Conservation (phyloP, 306 rosid species). For the Malus asiatica region DNA sequence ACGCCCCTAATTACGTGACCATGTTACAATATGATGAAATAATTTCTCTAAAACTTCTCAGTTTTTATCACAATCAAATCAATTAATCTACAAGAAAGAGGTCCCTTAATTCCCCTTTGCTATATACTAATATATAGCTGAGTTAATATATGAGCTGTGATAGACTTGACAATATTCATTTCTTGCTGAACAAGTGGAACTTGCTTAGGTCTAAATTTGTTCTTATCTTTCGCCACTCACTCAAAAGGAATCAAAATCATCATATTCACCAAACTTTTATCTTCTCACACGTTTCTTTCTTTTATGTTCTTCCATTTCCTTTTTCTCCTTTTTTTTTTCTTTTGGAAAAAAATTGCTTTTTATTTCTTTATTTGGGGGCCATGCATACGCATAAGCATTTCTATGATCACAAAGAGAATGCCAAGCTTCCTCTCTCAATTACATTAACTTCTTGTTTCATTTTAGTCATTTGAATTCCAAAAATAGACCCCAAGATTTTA, state of each 20-base stretch:
- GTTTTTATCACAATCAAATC: not conserved
- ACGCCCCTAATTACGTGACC: not conserved
- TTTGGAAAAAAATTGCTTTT: not conserved
- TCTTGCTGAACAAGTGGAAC: conserved; percentile 25
- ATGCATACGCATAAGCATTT: not conserved
- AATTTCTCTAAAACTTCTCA: not conserved
- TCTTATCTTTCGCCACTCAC: conserved; percentile 28
- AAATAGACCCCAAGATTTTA: not conserved
- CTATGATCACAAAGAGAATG: not conserved
- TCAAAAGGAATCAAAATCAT: conserved; percentile 20
- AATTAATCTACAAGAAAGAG: not conserved
- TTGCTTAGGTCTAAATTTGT: conserved; percentile 19
- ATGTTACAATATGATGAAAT: not conserved
- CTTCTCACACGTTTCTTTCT: not conserved
- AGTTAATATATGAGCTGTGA: conserved; percentile 3
- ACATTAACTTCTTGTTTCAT: not conserved
- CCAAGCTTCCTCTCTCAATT: not conserved
- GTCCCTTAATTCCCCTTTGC: not conserved
- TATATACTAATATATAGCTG: not conserved
- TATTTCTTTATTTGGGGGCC: not conserved
- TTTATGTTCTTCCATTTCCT: not conserved
- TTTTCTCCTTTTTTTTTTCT: conserved; percentile 8
- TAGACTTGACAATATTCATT: conserved; percentile 14
- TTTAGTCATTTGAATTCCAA: not conserved
- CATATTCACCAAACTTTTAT: conserved; percentile 12